These are phyloP conservation scores for Cryptococcus depauperatus DNA, from an alignment of 1,284 basidiomycete species.

Conservation along the genomic window DNA sequence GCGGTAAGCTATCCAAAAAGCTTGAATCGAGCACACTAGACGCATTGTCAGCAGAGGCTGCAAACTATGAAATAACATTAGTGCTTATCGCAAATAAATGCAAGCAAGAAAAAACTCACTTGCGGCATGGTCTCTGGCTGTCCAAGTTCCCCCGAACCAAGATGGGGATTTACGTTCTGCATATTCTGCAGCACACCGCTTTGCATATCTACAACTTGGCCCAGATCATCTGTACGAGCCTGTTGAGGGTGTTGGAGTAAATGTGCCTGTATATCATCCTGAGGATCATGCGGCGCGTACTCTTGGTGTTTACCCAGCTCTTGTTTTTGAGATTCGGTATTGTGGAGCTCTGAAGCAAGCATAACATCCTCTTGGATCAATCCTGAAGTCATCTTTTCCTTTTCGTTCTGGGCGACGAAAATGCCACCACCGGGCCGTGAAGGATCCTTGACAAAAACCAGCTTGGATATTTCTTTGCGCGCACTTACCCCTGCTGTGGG, in stretches of 20 bases:
- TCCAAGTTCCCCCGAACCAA: neutral
- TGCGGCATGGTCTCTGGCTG: neutral
- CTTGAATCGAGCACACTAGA: slow-evolving; percentile 52
- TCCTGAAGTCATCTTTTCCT: slow-evolving; percentile 44
- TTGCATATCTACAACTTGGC: neutral
- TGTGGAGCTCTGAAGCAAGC: slow-evolving; percentile 3
- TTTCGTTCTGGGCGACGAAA: slow-evolving; percentile 55
- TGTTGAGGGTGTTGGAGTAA: neutral
- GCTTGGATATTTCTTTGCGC: slow-evolving; percentile 24
- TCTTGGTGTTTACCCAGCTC: neutral
- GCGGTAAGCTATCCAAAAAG: slow-evolving; percentile 69
- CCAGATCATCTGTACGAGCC: neutral
- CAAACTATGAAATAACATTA: too few relatives aligned
- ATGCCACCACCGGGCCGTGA: slow-evolving; percentile 70
- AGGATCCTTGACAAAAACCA: slow-evolving; percentile 35
- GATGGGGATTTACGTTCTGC: slow-evolving; percentile 1
- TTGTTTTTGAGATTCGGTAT: neutral
- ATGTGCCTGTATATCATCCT: neutral
- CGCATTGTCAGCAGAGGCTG: neutral
- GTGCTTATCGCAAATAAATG: too few relatives aligned
- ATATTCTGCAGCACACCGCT: neutral
- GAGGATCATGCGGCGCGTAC: neutral
- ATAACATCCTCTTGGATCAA: slow-evolving; percentile 12
- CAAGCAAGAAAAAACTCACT: neutral
- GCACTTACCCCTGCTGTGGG: slow-evolving; percentile 47